These are phyloP conservation scores for Fusarium floridanum DNA, from an alignment of 2,329 filamentous ascomycete genomes.

Conservation along the genomic window DNA sequence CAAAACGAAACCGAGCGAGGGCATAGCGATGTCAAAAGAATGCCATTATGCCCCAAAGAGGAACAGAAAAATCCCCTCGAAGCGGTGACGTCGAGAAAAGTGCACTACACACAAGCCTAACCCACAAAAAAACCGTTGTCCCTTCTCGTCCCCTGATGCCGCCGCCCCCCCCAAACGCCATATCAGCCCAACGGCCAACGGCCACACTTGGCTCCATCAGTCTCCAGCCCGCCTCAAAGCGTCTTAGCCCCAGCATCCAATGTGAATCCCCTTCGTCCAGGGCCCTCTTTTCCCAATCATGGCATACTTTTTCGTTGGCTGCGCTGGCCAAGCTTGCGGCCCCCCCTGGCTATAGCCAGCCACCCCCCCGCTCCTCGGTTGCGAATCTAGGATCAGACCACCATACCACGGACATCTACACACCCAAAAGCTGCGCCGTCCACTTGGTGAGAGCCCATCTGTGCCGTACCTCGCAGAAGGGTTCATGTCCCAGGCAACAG, in stretches of 20 bases:
- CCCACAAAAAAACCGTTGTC: slow-evolving; percentile 45
- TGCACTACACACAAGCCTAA: slow-evolving; percentile 28
- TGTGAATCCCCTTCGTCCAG: slow-evolving; percentile 32
- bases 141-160: slow-evolving; percentile 35
- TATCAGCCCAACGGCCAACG: slow-evolving; percentile 41
- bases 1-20: background rate
- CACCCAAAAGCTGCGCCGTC: slow-evolving; percentile 22
- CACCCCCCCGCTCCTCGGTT: slow-evolving; percentile 47
- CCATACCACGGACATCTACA: slow-evolving; percentile 38
- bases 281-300: slow-evolving; percentile 34
- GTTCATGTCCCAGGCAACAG: slow-evolving; percentile 22
- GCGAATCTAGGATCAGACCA: slow-evolving; percentile 48
- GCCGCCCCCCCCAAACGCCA: slow-evolving; percentile 35
- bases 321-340: slow-evolving; percentile 18
- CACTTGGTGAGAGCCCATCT: slow-evolving; percentile 20
- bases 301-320: slow-evolving; percentile 38
- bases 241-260: slow-evolving; percentile 31
- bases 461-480: slow-evolving; percentile 25
- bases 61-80: slow-evolving; percentile 11
- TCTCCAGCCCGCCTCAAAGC: slow-evolving; percentile 32
- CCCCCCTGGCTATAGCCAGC: slow-evolving; percentile 43
- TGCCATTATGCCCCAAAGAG: slow-evolving; percentile 12
- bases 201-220: slow-evolving; percentile 33
- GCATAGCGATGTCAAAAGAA: slow-evolving; percentile 1
- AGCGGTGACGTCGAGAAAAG: slow-evolving; percentile 33